Conservation (phyloP, 75 land plant species). For the Picea sitchensis region DNA sequence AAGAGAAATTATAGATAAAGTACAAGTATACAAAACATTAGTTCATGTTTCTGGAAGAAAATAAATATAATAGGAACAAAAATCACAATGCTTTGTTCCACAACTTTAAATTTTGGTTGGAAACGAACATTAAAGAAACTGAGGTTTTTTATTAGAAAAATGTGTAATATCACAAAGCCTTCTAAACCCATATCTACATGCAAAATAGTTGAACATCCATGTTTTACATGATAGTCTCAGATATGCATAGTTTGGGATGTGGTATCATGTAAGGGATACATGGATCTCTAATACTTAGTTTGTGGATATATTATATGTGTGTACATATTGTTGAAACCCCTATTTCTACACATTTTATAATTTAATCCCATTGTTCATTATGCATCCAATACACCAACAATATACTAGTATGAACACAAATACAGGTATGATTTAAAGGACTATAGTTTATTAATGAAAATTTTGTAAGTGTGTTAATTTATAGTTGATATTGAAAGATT, state of each 20-base stretch:
- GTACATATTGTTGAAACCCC: background rate
- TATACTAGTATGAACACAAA: background rate
- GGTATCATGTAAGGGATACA: background rate
- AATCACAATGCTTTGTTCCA: too few species aligned
- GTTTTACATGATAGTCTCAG: background rate
- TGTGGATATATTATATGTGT: background rate
- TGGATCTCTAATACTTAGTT: background rate
- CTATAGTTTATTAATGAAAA: background rate
- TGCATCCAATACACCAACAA: background rate
- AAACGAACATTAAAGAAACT: too few species aligned
- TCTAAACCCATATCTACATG: background rate
- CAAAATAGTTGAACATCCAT: background rate
- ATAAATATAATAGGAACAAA: background rate
- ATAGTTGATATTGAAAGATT: too few species aligned
- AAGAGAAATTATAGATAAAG: background rate
- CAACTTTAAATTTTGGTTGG: too few species aligned
- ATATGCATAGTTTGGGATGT: background rate
- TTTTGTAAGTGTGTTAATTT: background rate
- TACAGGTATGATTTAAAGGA: background rate
- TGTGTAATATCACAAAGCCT: background rate
- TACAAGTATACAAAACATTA: background rate
- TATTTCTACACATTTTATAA: background rate
- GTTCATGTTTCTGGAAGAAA: background rate
- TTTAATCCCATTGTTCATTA: background rate
- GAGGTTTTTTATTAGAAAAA: too few species aligned